Evolutionary conservation across 192 early-diverging fungal genomes (phyloP).

Genomic region (Linderina pennispora): DNA sequence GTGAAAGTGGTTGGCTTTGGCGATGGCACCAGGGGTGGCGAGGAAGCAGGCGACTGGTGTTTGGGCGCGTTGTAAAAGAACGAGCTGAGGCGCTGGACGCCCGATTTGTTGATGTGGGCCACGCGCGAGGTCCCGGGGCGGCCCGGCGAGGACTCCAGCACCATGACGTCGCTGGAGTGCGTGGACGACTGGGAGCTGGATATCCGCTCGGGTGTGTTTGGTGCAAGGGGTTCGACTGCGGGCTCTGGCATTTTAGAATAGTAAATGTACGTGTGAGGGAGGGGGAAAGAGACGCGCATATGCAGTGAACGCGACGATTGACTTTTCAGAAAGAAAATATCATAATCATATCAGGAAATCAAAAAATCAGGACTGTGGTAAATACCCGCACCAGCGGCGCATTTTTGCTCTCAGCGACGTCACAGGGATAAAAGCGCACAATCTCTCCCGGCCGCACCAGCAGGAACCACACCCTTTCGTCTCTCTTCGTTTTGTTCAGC

Average conservation of each 20-base stretch:
- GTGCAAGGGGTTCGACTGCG: slow-evolving; percentile 16
- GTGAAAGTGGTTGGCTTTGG: too few relatives aligned
- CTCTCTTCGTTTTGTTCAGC: not conserved
- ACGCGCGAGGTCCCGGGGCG: slow-evolving; percentile 28
- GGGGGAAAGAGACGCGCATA: not conserved
- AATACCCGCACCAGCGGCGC: too few relatives aligned
- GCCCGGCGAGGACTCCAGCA: slow-evolving; percentile 42
- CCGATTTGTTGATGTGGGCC: not conserved
- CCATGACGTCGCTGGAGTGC: slow-evolving; percentile 22
- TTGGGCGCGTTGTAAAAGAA: slow-evolving; percentile 24
- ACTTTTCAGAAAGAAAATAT: not conserved
- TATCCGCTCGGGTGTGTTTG: slow-evolving; percentile 18
- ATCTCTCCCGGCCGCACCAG: too few relatives aligned
- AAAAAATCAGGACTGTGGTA: not conserved
- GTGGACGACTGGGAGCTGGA: slow-evolving; percentile 29
- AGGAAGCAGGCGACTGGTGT: not conserved
- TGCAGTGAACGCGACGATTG: too few relatives aligned
- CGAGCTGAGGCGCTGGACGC: slow-evolving; percentile 22
- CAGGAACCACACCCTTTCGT: not conserved
- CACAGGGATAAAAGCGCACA: too few relatives aligned
- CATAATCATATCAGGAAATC: not conserved
- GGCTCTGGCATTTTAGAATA: slow-evolving; percentile 11
- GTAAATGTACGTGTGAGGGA: not conserved
- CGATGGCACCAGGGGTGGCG: too few relatives aligned
- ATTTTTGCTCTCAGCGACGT: too few relatives aligned